Evolutionary conservation across 73 alveolate species (phyloP).

Genomic region (Paramecium caudatum): DNA sequence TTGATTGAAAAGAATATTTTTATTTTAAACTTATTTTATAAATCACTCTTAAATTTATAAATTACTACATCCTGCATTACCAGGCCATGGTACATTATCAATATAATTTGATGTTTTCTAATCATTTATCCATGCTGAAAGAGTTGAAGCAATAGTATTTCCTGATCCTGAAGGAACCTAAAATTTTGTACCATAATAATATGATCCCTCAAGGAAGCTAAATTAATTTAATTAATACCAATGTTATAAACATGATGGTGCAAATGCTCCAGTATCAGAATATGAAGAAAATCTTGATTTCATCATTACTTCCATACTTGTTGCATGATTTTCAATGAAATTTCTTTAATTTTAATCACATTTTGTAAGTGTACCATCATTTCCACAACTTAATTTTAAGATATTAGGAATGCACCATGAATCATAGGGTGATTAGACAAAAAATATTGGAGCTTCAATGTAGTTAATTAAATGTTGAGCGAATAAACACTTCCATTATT

Average conservation of each 20-base stretch:
- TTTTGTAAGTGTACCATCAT: slow-evolving; percentile 36
- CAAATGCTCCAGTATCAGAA: slow-evolving; percentile 44
- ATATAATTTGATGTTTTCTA: not conserved
- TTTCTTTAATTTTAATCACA: not conserved
- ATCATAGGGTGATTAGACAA: slow-evolving; percentile 56
- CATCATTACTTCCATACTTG: slow-evolving; percentile 18
- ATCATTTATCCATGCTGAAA: slow-evolving; percentile 18
- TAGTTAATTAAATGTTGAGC: slow-evolving; percentile 28
- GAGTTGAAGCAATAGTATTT: slow-evolving; percentile 8
- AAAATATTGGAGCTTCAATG: slow-evolving; percentile 35
- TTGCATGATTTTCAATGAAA: slow-evolving; percentile 39
- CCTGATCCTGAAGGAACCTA: slow-evolving; percentile 65
- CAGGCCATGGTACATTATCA: slow-evolving; percentile 43
- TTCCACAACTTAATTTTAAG: slow-evolving; percentile 44
- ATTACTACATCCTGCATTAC: slow-evolving; percentile 18
- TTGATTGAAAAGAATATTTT: not conserved
- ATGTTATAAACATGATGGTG: slow-evolving; percentile 59
- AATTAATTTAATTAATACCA: not conserved
- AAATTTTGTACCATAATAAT: not conserved
- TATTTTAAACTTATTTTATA: not conserved
- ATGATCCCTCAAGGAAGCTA: slow-evolving; percentile 34
- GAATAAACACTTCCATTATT: slow-evolving; percentile 66
- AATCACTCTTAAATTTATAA: not conserved
- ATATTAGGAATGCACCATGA: slow-evolving; percentile 68
- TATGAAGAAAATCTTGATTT: not conserved